Conservation (phyloP, 2,329 filamentous ascomycete genomes). For the Fusarium heterosporum region DNA sequence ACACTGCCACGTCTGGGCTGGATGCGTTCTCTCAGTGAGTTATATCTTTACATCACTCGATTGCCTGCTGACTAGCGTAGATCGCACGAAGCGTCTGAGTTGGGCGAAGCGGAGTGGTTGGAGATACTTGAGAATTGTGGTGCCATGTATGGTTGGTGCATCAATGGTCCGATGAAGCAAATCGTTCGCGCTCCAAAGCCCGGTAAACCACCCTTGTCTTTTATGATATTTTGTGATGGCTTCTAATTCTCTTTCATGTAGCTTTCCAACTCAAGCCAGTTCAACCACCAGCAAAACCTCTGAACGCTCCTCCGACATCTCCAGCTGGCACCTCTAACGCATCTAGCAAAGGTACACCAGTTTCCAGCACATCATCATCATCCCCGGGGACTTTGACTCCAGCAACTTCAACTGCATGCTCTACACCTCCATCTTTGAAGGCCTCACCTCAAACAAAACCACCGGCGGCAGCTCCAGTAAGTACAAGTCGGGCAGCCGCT, state of each 20-base stretch:
- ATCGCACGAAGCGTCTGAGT: background rate
- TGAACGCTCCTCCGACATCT: background rate
- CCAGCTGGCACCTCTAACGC: background rate
- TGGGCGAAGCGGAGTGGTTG: background rate
- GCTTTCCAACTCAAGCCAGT: background rate
- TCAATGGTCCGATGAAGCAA: background rate
- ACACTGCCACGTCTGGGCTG: background rate
- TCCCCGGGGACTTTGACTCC: background rate
- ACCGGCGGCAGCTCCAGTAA: background rate
- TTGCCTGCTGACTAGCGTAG: background rate
- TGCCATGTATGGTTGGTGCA: background rate
- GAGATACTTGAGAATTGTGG: background rate
- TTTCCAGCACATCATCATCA: background rate
- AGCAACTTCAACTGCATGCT: no score
- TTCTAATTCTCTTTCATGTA: background rate
- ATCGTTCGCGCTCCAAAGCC: background rate
- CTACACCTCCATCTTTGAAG: background rate
- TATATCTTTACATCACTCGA: no score
- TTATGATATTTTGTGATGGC: no score
- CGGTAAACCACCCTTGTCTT: background rate
- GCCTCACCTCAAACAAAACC: background rate
- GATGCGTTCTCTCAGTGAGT: background rate
- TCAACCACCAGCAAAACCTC: background rate
- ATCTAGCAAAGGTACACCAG: background rate
- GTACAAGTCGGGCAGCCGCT: background rate